Evolutionary conservation across 805 yeast species (phyloP), one percentile per base, ranked within the genome.

Genomic region (Middelhovenomyces tepae): DNA sequence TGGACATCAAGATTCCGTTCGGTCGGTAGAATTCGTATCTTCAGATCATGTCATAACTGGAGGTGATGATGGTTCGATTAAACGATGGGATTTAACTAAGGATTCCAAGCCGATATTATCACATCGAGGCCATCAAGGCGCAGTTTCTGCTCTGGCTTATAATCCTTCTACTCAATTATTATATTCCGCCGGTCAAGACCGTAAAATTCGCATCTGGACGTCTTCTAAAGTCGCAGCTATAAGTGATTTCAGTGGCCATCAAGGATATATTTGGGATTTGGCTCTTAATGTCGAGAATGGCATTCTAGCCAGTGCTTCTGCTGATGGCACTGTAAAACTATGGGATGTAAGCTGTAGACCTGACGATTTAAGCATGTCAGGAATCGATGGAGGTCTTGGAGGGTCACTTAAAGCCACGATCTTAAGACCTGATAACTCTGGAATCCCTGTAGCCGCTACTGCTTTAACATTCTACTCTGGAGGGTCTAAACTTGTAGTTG

Each of bases 281-380:
- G 41, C 38, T 15, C 28, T 43, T 14, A 35, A 38, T 22, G 42
- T 43, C 16, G 38, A 34, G 17, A 36, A 34, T 17, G 34, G 34
- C 14, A 16, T 27, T 16, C 38, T 46, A 32, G 46, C 37, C 36
- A 34, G 49, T 22, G 30, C 46, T 13, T 45, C 50, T 6, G 15
- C 40, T 7, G 51, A 46, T 21, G 43, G 48, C 5, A 37, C 46
- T 13, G 39, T 49, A 19, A 38, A 43, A 22, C 16, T 46, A 14
- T 46, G 50, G 50, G 35, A 42, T 24, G 34, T 31, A n/a, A n/a
- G n/a, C n/a, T n/a, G n/a, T n/a, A n/a, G n/a, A n/a, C n/a, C n/a
- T n/a, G n/a, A n/a, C n/a, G n/a, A n/a, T n/a, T n/a, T n/a, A n/a
- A n/a, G n/a, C n/a, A n/a, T n/a, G n/a, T n/a, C n/a, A n/a, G n/a